Percentiles rank a stretch among this genome's conserved stretches.
These are phyloP conservation scores for Parafenestella ontariensis DNA, from an alignment of 2,329 filamentous ascomycete genomes.

Conservation along the genomic window DNA sequence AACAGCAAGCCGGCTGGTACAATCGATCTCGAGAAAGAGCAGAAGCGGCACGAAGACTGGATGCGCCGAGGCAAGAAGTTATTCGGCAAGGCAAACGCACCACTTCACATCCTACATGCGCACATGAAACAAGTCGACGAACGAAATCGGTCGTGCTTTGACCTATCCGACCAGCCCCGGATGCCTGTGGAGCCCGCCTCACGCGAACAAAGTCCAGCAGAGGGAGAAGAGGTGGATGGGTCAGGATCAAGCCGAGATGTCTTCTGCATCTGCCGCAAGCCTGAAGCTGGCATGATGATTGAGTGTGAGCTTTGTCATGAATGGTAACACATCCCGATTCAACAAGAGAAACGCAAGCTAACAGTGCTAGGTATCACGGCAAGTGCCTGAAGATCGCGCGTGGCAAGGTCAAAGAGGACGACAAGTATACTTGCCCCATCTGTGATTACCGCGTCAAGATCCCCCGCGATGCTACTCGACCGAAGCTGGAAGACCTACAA, in stretches of 20 bases:
- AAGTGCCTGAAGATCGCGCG: constrained; percentile 98
- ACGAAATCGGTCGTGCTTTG: constrained; percentile 90
- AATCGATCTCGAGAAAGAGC: constrained; percentile 90
- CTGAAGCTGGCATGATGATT: constrained; percentile 99
- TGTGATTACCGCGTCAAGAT: constrained; percentile 98
- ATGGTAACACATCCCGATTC: constrained; percentile 69
- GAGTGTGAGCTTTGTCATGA: constrained; percentile 98
- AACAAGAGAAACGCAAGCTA: constrained; percentile 19
- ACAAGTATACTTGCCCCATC: constrained; percentile 97
- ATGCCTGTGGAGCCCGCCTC: constrained; percentile 92
- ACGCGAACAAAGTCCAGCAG: constrained; percentile 73
- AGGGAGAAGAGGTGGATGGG: constrained; percentile 54
- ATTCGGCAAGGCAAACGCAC: constrained; percentile 97
- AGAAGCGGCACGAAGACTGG: constrained; percentile 97
- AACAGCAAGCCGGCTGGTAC: constrained; percentile 93
- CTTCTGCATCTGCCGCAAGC: constrained; percentile 93
- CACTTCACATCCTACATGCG: constrained; percentile 90
- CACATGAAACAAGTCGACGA: constrained; percentile 94
- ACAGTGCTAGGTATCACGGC: constrained; percentile 81
- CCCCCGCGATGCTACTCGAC: constrained; percentile 91
- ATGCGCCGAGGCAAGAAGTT: constrained; percentile 98
- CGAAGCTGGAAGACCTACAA: constrained; percentile 89
- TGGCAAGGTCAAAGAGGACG: constrained; percentile 97
- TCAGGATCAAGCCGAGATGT: constrained; percentile 72
- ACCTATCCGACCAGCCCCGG: constrained; percentile 85